Percentiles rank a stretch among this genome's conserved stretches.
Evolutionary conservation across 2,329 filamentous ascomycete genomes (phyloP).

Genomic region (Simplicillium sp.): DNA sequence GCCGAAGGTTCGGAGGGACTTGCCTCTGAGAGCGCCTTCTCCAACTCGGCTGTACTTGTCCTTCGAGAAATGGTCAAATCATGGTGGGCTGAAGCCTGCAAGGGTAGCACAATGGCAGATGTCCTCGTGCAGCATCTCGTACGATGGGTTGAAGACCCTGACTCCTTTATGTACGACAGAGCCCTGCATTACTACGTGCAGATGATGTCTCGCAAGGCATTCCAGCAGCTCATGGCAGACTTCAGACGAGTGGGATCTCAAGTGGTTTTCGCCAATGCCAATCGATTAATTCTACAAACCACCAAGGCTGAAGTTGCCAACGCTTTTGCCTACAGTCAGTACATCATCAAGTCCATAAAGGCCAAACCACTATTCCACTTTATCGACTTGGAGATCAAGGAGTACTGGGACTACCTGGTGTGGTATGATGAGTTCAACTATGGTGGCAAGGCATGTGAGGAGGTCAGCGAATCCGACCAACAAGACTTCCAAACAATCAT

Average conservation of each 20-base stretch:
- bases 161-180: constrained; percentile 90
- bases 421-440: constrained; percentile 99
- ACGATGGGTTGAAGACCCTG: constrained; percentile 90
- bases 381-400: constrained; percentile 91
- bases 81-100: constrained; percentile 94
- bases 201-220: constrained; percentile 95
- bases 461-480: constrained; percentile 63
- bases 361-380: constrained; percentile 94
- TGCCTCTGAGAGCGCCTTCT: constrained; percentile 82
- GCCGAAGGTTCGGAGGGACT: constrained; percentile 41
- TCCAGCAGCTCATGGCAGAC: constrained; percentile 94
- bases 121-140: constrained; percentile 96
- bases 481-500: constrained; percentile 86
- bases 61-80: constrained; percentile 96
- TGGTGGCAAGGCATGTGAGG: constrained; percentile 81
- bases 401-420: constrained; percentile 98
- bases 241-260: constrained; percentile 93
- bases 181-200: constrained; percentile 95
- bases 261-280: constrained; percentile 88
- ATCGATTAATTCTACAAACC: constrained; percentile 83
- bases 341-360: constrained; percentile 96
- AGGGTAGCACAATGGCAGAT: constrained; percentile 88
- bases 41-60: constrained; percentile 82
- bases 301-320: constrained; percentile 96
- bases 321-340: constrained; percentile 92